Conservation (phyloP, 768 basidiomycete species). For the Leccinum aurantiacum region DNA sequence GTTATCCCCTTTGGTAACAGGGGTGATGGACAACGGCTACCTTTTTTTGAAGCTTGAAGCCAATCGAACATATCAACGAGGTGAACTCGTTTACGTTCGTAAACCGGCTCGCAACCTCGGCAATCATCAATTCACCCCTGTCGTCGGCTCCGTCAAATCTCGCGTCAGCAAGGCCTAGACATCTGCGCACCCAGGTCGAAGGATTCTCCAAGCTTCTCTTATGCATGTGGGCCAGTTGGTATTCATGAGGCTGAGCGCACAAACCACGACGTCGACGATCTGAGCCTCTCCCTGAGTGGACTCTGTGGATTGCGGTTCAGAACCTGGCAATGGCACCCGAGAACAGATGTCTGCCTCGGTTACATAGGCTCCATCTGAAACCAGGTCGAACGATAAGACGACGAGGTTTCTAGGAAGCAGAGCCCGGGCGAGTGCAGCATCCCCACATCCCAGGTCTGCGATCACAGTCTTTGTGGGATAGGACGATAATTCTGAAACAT, state of each 20-base stretch:
- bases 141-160: slow-evolving; percentile 10
- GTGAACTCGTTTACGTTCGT: slow-evolving; percentile 65
- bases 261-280: slow-evolving; percentile 88
- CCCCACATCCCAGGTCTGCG: slow-evolving; percentile 94
- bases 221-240: slow-evolving; percentile 94
- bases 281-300: slow-evolving; percentile 59
- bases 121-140: slow-evolving; percentile 82
- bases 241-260: slow-evolving; percentile 95
- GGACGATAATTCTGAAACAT: slow-evolving; percentile 61
- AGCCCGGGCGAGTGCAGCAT: slow-evolving; percentile 79
- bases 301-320: slow-evolving; percentile 44
- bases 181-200: slow-evolving; percentile 70
- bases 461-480: slow-evolving; percentile 72
- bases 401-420: slow-evolving; percentile 67
- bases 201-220: slow-evolving; percentile 84
- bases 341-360: slow-evolving; percentile 88
- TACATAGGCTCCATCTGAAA: slow-evolving; percentile 73
- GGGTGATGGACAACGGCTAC: slow-evolving; percentile 36
- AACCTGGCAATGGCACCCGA: slow-evolving; percentile 82
- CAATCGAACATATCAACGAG: slow-evolving; percentile 60
- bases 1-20: slow-evolving; percentile 4
- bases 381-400: slow-evolving; percentile 79
- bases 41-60: slow-evolving; percentile 72
- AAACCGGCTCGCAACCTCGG: slow-evolving; percentile 88
- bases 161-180: slow-evolving; percentile 1